phyloP scores from a whole-genome alignment of 2,329 filamentous ascomycete species.

The Ambrosiella xylebori region DNA sequence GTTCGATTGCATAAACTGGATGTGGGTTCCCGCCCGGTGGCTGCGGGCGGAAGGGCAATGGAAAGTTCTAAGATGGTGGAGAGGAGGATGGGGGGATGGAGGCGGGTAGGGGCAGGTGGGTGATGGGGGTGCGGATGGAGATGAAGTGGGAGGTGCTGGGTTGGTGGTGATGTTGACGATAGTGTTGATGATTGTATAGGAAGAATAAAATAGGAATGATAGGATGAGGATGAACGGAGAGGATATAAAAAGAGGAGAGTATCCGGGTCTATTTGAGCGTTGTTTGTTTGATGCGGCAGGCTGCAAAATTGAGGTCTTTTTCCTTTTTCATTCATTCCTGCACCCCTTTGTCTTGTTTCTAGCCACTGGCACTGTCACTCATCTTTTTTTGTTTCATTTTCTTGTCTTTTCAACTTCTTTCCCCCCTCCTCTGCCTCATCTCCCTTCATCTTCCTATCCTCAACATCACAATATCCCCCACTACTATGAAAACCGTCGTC shows the following conservation, averaged over 20 bases:
- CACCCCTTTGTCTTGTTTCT: background rate
- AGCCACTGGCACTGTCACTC: background rate
- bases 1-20: background rate
- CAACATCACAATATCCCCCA: background rate
- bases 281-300: too few relatives aligned
- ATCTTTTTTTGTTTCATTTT: background rate
- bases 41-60: background rate
- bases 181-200: too few relatives aligned
- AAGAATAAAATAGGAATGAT: too few relatives aligned
- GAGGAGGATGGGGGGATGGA: background rate
- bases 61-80: background rate
- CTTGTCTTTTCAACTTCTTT: background rate
- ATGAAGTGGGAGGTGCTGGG: background rate
- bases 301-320: too few relatives aligned
- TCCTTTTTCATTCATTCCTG: background rate
- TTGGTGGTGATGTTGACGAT: too few relatives aligned
- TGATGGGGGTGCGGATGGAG: background rate
- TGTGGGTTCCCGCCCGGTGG: background rate
- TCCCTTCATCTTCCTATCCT: background rate
- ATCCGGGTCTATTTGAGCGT: too few relatives aligned
- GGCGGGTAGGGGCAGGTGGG: background rate
- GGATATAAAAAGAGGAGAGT: too few relatives aligned
- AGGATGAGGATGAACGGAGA: too few relatives aligned
- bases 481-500: conserved; percentile 2
- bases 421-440: background rate